Conservation (phyloP, 495 filamentous ascomycete genomes). For the Baudoinia panamericana region DNA sequence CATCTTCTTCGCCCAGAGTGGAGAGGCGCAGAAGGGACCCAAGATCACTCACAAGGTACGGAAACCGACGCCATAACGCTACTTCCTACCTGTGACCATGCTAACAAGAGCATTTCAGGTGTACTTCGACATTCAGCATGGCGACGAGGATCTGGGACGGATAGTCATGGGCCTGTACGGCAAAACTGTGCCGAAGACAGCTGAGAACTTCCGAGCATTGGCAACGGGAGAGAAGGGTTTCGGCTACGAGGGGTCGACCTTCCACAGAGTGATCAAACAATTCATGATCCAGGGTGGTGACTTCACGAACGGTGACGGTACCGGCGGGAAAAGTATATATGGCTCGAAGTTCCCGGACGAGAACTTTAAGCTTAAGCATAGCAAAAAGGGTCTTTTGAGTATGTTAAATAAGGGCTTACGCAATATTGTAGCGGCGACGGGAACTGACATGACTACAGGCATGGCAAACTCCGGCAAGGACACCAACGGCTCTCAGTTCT, state of each 20-base stretch:
- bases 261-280: conserved; percentile 96
- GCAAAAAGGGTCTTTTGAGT: conserved; percentile 50
- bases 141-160: conserved; percentile 68
- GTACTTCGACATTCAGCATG: conserved; percentile 90
- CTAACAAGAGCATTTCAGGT: too few relatives aligned
- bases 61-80: too few relatives aligned
- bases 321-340: conserved; percentile 96
- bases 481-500: conserved; percentile 98
- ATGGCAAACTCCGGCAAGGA: conserved; percentile 98
- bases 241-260: conserved; percentile 86
- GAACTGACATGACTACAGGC: conserved; percentile 31
- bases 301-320: conserved; percentile 92
- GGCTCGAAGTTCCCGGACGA: conserved; percentile 90
- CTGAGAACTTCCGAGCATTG: conserved; percentile 94
- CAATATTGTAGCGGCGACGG: not conserved
- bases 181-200: conserved; percentile 94
- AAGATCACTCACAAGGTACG: conserved; percentile 52
- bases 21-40: conserved; percentile 70
- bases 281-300: conserved; percentile 99
- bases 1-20: conserved; percentile 58
- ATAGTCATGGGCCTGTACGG: conserved; percentile 94
- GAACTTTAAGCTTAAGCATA: conserved; percentile 99
- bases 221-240: conserved; percentile 95
- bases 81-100: too few relatives aligned
- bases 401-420: conserved; percentile 26